Evolutionary conservation across 306 rosid genomes (phyloP).

Genomic region (Cercis canadensis): DNA sequence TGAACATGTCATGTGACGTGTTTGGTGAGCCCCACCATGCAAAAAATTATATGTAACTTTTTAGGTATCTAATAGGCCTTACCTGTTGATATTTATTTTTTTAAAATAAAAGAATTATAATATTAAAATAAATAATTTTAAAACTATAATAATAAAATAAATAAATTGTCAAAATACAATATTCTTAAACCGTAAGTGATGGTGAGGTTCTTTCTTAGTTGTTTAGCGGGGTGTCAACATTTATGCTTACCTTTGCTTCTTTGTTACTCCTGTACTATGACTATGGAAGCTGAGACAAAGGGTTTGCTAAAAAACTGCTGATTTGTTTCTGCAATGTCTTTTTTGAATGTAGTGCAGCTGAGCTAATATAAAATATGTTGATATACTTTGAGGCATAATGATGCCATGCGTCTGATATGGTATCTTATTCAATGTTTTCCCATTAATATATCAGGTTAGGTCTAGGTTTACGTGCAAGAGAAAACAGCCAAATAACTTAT

Average conservation of each 20-base stretch:
- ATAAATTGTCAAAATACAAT: no score
- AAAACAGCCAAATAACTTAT: not conserved
- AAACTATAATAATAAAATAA: no score
- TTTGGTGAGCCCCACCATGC: no score
- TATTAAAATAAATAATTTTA: no score
- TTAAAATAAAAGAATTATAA: no score
- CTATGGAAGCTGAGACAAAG: constrained; percentile 1
- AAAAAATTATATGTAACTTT: no score
- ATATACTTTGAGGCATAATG: constrained; percentile 28
- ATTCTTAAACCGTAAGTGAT: no score
- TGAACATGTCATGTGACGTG: no score
- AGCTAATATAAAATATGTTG: constrained; percentile 21
- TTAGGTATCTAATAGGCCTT: no score
- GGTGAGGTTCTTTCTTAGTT: not conserved
- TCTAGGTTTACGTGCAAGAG: not conserved
- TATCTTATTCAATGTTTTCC: constrained; percentile 1
- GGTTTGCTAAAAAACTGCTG: constrained; percentile 10
- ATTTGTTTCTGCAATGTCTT: constrained; percentile 7
- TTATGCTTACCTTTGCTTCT: constrained; percentile 9
- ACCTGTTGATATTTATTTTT: no score
- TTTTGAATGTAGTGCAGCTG: not conserved
- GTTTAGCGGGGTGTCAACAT: constrained; percentile 20
- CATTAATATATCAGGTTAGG: constrained; percentile 1
- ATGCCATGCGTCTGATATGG: constrained; percentile 16
- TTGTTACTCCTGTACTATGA: constrained; percentile 1